These are phyloP conservation scores for Pezicula carpinea DNA, from an alignment of 2,329 filamentous ascomycete genomes.

Conservation along the genomic window DNA sequence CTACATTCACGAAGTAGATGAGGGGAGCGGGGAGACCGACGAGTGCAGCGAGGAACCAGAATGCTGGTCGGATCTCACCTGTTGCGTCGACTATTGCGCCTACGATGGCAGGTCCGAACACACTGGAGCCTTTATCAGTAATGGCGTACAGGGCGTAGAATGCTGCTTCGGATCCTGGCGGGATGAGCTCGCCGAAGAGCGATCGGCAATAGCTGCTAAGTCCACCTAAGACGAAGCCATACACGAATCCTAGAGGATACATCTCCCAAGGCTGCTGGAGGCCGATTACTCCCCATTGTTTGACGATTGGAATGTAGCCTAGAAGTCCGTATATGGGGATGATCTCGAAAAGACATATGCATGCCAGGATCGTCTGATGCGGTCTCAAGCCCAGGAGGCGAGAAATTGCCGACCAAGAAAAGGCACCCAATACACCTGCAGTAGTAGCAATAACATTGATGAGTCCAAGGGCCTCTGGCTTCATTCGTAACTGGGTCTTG, in stretches of 20 bases:
- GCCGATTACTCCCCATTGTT: constrained; percentile 69
- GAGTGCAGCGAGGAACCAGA: constrained; percentile 85
- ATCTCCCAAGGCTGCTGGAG: constrained; percentile 97
- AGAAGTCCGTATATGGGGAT: constrained; percentile 89
- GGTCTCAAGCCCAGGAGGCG: constrained; percentile 65
- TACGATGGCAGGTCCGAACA: constrained; percentile 93
- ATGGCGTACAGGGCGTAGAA: constrained; percentile 98
- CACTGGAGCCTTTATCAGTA: constrained; percentile 90
- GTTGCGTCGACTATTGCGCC: constrained; percentile 84
- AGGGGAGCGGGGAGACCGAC: constrained; percentile 80
- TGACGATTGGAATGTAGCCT: constrained; percentile 79
- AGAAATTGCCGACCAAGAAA: constrained; percentile 81
- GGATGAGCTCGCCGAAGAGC: constrained; percentile 89
- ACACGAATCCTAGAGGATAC: constrained; percentile 86
- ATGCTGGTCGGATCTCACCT: constrained; percentile 78
- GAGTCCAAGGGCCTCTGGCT: constrained; percentile 78
- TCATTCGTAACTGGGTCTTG: constrained; percentile 89
- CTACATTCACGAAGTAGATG: constrained; percentile 80
- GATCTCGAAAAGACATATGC: constrained; percentile 83
- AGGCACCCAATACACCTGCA: constrained; percentile 80
- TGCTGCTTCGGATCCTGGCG: constrained; percentile 87
- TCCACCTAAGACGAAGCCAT: constrained; percentile 91
- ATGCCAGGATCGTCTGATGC: constrained; percentile 86
- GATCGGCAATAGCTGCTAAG: constrained; percentile 88
- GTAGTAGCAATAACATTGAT: constrained; percentile 91